These are phyloP conservation scores for Echium plantagineum DNA, from an alignment of 257 asterid genomes.

Conservation along the genomic window DNA sequence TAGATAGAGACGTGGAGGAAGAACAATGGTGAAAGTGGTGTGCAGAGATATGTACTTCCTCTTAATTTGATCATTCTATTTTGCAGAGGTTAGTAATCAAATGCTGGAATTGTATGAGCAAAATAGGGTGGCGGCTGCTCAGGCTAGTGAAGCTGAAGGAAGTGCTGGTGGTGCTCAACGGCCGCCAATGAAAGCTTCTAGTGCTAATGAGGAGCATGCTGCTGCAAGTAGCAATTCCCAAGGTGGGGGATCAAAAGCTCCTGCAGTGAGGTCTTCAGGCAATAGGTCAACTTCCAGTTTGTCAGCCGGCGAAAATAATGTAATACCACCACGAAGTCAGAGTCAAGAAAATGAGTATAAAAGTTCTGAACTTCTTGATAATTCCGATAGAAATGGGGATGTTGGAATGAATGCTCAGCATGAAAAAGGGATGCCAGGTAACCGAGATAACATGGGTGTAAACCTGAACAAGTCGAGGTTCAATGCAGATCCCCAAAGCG, in stretches of 20 bases:
- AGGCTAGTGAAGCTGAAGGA: constrained; percentile 17
- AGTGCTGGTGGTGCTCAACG: constrained; percentile 16
- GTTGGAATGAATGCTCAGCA: neutral
- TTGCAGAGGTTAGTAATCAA: constrained; percentile 23
- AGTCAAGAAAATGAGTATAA: constrained; percentile 22
- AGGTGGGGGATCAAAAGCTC: constrained; percentile 2
- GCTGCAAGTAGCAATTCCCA: constrained; percentile 5
- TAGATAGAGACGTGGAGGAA: neutral
- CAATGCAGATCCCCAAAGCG: neutral
- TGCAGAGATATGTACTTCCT: neutral
- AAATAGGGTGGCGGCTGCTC: constrained; percentile 15
- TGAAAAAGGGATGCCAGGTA: neutral
- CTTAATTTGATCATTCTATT: constrained; percentile 1
- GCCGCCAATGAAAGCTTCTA: constrained; percentile 10
- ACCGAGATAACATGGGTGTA: neutral
- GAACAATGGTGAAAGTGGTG: neutral
- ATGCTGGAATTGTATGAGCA: constrained; percentile 21
- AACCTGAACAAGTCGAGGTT: neutral
- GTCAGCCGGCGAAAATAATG: constrained; percentile 20
- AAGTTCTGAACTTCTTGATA: constrained; percentile 19
- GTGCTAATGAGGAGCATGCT: constrained; percentile 11
- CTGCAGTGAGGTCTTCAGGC: neutral
- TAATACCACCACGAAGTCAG: constrained; percentile 18
- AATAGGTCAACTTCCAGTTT: constrained; percentile 13
- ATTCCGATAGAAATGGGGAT: constrained; percentile 1